Conservation (phyloP, 1,284 basidiomycete genomes). For the Ceratobasidium sp. region DNA sequence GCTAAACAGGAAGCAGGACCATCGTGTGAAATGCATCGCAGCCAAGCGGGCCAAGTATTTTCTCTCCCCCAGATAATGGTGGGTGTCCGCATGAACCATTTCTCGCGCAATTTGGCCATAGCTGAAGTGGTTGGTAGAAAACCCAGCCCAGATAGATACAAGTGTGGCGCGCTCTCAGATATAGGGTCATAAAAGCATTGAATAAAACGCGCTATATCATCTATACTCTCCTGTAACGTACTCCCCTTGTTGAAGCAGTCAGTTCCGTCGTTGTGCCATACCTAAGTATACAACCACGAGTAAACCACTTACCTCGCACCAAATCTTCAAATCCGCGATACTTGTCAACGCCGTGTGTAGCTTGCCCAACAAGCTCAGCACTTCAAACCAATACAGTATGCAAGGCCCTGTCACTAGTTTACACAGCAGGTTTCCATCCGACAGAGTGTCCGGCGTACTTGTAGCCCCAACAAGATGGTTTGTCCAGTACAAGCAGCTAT, state of each 20-base stretch:
- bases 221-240: neutral
- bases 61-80: neutral
- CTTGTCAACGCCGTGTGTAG: conserved; percentile 8
- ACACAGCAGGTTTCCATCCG: neutral
- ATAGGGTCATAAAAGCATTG: conserved; percentile 30
- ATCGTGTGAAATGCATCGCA: conserved; percentile 12
- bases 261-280: neutral
- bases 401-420: neutral
- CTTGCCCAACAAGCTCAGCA: conserved; percentile 33
- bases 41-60: neutral
- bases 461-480: conserved; percentile 20
- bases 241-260: neutral
- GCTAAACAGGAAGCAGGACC: neutral
- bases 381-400: conserved; percentile 41
- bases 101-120: neutral
- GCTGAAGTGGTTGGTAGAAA: neutral
- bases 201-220: conserved; percentile 33
- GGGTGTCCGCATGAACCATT: conserved; percentile 12
- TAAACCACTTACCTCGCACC: conserved; percentile 16
- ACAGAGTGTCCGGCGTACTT: neutral
- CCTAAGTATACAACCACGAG: neutral
- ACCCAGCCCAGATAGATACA: conserved; percentile 41
- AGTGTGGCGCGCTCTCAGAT: conserved; percentile 26
- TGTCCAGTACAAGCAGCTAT: conserved; percentile 24
- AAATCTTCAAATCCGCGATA: neutral